A percentile compares a stretch with the other conserved stretches of the same genome.
Conservation (phyloP, 2,329 filamentous ascomycete genomes). For the Ophiostoma sp. region DNA sequence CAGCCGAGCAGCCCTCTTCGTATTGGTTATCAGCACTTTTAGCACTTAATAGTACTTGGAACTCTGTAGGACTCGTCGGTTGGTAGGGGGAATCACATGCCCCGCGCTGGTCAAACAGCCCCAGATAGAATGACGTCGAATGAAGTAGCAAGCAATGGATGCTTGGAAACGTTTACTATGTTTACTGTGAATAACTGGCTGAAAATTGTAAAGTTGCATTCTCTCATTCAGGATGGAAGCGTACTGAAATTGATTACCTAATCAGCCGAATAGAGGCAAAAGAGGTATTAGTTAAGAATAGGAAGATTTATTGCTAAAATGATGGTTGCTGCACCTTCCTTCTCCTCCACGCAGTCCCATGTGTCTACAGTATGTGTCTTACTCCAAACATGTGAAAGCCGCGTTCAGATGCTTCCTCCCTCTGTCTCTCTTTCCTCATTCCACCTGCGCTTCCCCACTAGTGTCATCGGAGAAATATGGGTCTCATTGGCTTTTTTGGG, state of each 20-base stretch:
- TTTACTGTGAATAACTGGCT: too few relatives aligned
- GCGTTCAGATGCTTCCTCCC: background rate
- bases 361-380: background rate
- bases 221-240: background rate
- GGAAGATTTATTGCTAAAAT: too few relatives aligned
- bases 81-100: background rate
- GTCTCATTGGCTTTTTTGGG: background rate
- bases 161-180: too few relatives aligned
- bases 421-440: background rate
- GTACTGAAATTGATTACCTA: background rate
- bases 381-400: slow-evolving; percentile 14
- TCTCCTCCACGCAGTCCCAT: background rate
- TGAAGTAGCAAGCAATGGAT: background rate
- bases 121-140: slow-evolving; percentile 2
- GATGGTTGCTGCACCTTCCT: background rate
- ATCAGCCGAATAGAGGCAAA: background rate
- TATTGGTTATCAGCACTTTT: background rate
- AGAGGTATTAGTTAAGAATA: too few relatives aligned
- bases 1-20: background rate
- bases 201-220: too few relatives aligned
- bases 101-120: background rate
- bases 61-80: background rate
- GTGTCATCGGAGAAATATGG: slow-evolving; percentile 10
- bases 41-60: background rate
- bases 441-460: slow-evolving; percentile 3